phyloP scores from a whole-genome alignment of 768 basidiomycete species.

The Paxillus involutus region DNA sequence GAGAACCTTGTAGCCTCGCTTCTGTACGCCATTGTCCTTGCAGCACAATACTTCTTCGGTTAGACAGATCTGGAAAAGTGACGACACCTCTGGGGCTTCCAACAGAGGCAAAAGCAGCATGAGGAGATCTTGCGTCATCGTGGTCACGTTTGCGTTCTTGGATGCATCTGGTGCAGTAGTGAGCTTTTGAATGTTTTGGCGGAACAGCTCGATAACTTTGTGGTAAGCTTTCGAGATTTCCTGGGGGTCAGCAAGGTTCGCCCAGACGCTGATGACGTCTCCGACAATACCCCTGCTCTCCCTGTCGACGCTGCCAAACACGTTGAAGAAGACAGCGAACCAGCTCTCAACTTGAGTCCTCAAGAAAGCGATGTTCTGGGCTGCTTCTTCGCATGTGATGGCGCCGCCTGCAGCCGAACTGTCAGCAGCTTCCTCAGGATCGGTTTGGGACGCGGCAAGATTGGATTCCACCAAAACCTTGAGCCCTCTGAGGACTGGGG shows the following conservation, averaged over 20 bases:
- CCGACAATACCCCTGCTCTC: slow-evolving; percentile 78
- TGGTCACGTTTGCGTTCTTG: slow-evolving; percentile 44
- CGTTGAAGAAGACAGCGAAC: slow-evolving; percentile 94
- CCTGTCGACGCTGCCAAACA: slow-evolving; percentile 83
- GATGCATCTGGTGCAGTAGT: slow-evolving; percentile 32
- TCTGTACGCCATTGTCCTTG: slow-evolving; percentile 88
- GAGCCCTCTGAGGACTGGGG: slow-evolving; percentile 78
- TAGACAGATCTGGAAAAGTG: slow-evolving; percentile 72
- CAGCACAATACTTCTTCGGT: slow-evolving; percentile 66
- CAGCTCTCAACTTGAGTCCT: slow-evolving; percentile 84
- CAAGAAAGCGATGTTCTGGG: slow-evolving; percentile 68
- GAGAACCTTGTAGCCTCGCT: slow-evolving; percentile 90
- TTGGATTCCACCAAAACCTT: slow-evolving; percentile 84
- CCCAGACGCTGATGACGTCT: slow-evolving; percentile 87
- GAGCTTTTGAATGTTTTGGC: slow-evolving; percentile 53
- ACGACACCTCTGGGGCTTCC: slow-evolving; percentile 54
- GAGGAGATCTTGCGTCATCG: slow-evolving; percentile 81
- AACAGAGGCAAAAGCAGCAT: slow-evolving; percentile 80
- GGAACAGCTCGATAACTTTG: slow-evolving; percentile 74
- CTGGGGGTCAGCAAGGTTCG: slow-evolving; percentile 72
- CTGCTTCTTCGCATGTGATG: slow-evolving; percentile 60
- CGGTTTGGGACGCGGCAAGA: slow-evolving; percentile 43
- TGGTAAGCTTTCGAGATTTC: slow-evolving; percentile 80
- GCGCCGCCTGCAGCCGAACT: slow-evolving; percentile 22
- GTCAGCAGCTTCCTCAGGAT: slow-evolving; percentile 29